These are phyloP conservation scores for Paramyrothecium sp. DNA, from an alignment of 2,329 filamentous ascomycete species.

Conservation along the genomic window DNA sequence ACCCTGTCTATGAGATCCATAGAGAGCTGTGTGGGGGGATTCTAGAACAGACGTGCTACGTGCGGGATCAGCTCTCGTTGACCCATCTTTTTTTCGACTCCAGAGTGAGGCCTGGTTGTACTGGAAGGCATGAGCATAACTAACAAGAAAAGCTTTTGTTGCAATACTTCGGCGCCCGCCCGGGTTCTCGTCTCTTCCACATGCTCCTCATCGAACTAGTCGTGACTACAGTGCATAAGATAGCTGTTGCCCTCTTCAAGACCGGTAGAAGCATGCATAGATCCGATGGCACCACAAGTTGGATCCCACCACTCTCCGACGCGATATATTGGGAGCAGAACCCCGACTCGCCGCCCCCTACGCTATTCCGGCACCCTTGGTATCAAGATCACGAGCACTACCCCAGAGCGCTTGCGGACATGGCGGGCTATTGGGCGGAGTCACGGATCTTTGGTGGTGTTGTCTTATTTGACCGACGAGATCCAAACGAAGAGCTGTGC, in stretches of 20 bases:
- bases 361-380: constrained; percentile 20
- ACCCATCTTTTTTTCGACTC: constrained; percentile 8
- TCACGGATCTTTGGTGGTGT: constrained; percentile 8
- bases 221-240: constrained; percentile 24
- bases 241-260: constrained; percentile 21
- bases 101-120: constrained; percentile 4
- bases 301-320: constrained; percentile 14
- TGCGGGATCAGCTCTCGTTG: constrained; percentile 8
- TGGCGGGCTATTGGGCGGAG: constrained; percentile 17
- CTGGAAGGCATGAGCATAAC: not conserved
- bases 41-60: constrained; percentile 10
- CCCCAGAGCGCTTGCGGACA: constrained; percentile 11
- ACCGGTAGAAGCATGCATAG: constrained; percentile 16
- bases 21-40: constrained; percentile 13
- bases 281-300: constrained; percentile 16
- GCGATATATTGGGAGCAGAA: constrained; percentile 1
- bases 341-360: constrained; percentile 13
- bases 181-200: constrained; percentile 20
- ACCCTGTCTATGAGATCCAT: constrained; percentile 17
- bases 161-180: constrained; percentile 17
- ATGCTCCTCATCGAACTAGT: constrained; percentile 27
- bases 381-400: constrained; percentile 9
- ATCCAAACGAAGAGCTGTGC: not conserved
- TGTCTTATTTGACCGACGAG: constrained; percentile 1
- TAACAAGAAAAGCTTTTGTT: constrained; percentile 16